A percentile compares a stretch with the other conserved stretches of the same genome.
Conservation (phyloP, 2,329 filamentous ascomycete species). For the Triangularia setosa region DNA sequence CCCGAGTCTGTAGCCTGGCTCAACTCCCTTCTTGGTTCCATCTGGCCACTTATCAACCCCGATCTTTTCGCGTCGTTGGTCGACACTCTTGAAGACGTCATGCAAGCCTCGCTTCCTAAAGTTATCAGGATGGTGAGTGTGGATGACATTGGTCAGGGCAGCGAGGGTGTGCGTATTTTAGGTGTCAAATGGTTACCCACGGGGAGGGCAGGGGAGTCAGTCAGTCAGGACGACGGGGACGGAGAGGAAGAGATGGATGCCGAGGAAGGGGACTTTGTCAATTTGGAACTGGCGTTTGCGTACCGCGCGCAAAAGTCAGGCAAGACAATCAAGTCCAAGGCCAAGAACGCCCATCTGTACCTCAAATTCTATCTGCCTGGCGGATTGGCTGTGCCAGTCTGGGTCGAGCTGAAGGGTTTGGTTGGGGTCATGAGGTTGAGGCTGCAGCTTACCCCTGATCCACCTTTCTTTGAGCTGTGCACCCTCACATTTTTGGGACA, state of each 20-base stretch:
- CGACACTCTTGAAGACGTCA: slow-evolving; percentile 73
- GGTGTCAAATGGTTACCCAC: slow-evolving; percentile 70
- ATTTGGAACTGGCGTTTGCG: slow-evolving; percentile 70
- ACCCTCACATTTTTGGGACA: slow-evolving; percentile 73
- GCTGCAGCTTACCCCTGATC: slow-evolving; percentile 70
- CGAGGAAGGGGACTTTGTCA: slow-evolving; percentile 74
- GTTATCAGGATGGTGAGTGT: slow-evolving; percentile 71
- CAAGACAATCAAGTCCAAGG: slow-evolving; percentile 57
- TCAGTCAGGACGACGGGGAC: slow-evolving; percentile 47
- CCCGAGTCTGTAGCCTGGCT: slow-evolving; percentile 69
- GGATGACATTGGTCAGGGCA: slow-evolving; percentile 72
- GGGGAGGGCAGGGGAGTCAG: slow-evolving; percentile 61
- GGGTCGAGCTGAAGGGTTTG: slow-evolving; percentile 70
- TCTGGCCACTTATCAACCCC: slow-evolving; percentile 74
- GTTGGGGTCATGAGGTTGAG: slow-evolving; percentile 67
- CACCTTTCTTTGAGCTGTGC: slow-evolving; percentile 72
- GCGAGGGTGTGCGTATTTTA: slow-evolving; percentile 65
- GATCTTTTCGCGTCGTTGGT: slow-evolving; percentile 66
- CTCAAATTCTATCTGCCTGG: slow-evolving; percentile 66
- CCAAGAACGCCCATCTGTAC: slow-evolving; percentile 69
- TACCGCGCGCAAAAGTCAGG: slow-evolving; percentile 62
- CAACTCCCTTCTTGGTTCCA: slow-evolving; percentile 61
- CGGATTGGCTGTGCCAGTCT: slow-evolving; percentile 56
- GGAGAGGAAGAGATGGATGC: slow-evolving; percentile 62
- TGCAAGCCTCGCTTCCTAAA: slow-evolving; percentile 70